phyloP scores from a whole-genome alignment of 2,329 filamentous ascomycete genomes.

The Thielaviopsis cerberus region DNA sequence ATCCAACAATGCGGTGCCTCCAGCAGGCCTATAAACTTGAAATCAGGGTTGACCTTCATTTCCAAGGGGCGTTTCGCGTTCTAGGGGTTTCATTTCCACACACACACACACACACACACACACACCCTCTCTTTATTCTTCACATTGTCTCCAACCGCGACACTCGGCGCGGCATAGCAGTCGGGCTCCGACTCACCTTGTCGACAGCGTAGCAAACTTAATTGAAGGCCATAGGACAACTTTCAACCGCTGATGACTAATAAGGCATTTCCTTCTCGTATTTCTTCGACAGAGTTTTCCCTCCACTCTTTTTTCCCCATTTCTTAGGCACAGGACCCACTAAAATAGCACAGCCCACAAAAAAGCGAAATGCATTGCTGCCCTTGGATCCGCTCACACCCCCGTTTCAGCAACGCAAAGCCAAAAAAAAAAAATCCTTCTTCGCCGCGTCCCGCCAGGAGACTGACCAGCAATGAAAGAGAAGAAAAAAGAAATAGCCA shows the following conservation, averaged over 20 bases:
- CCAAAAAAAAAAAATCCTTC: constrained; percentile 18
- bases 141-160: background rate
- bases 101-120: background rate
- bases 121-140: background rate
- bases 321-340: background rate
- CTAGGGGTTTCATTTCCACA: background rate
- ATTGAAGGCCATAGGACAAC: background rate
- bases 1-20: background rate
- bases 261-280: no score
- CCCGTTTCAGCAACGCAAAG: background rate
- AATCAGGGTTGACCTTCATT: background rate
- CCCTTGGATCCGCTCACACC: background rate
- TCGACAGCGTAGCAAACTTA: no score
- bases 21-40: background rate
- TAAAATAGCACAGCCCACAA: background rate
- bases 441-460: constrained; percentile 21
- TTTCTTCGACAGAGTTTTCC: no score
- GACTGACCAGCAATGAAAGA: constrained; percentile 25
- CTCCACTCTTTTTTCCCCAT: background rate
- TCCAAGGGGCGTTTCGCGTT: background rate
- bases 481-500: constrained; percentile 15
- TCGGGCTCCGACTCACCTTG: no score
- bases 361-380: background rate
- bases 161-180: no score
- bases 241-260: no score